A percentile compares a stretch with the other conserved stretches of the same genome.
Evolutionary conservation across 768 basidiomycete species (phyloP).

Genomic region (Kwoniella dendrophila): DNA sequence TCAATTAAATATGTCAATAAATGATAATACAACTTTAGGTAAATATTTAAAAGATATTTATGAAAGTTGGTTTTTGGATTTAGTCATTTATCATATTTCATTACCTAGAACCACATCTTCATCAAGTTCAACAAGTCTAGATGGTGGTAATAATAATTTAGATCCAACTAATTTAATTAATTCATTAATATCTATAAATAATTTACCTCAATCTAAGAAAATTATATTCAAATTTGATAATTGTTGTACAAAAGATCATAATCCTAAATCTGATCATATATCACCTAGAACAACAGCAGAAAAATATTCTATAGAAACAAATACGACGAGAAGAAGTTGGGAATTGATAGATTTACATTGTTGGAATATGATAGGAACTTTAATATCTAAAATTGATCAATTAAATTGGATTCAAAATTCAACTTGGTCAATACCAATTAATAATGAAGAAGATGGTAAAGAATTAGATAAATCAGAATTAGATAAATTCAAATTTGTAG

Average conservation of each 20-base stretch:
- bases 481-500: not conserved
- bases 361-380: not conserved
- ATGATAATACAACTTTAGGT: not conserved
- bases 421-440: not conserved
- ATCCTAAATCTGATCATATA: not conserved
- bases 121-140: not conserved
- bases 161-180: not conserved
- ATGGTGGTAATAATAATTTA: not conserved
- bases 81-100: not conserved
- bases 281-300: not conserved
- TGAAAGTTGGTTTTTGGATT: not conserved
- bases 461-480: not conserved
- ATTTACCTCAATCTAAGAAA: not conserved
- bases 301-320: not conserved
- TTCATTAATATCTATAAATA: not conserved
- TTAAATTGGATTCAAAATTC: not conserved
- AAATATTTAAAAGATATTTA: not conserved
- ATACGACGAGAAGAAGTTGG: not conserved
- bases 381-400: not conserved
- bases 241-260: not conserved
- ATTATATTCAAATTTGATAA: not conserved
- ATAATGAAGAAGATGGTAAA: not conserved
- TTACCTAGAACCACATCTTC: not conserved
- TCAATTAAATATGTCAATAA: too few species aligned
- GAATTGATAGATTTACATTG: conserved; percentile 3